Evolutionary conservation across 495 filamentous ascomycete genomes (phyloP), one percentile per base, ranked within the genome.

Genomic region (Cercophora samala): DNA sequence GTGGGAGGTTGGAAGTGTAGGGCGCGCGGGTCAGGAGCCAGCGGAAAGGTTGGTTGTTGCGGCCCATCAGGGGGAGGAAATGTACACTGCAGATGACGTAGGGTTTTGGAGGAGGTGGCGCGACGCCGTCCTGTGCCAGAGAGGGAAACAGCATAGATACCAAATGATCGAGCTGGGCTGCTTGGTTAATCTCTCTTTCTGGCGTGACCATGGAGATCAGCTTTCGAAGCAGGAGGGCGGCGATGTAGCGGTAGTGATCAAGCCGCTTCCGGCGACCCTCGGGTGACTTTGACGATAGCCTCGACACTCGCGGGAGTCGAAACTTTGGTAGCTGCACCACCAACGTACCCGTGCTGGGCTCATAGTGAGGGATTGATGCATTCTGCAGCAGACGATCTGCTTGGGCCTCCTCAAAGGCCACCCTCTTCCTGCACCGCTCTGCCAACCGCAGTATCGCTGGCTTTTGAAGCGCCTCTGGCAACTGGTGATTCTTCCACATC

Each of bases 391-490:
- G 67, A 21, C 73, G 68, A 53, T 74, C 59, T 21, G 74, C 76
- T 60, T 79, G 74, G 25, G 73, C 78, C 24, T 81, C 77, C 55
- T 77, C 73, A 1, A 60, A 64, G 2, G 72, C 69, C 1, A 70
- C 70, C 29, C 67, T 77, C 22, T 22, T 54, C 23, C 73, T 72
- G 63, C 79, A 79, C 22, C 81, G 77, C 46, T 72, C 69, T 1
- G 85, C 72, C 55, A 91, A 69, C 0, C 77, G 78, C 0, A 93
- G 75, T 37, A 97, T 84, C 5, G 89, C 85, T 1, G 82, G 78
- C 53, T 86, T 85, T 66, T 85, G 83, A 0, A 98, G 79, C 0
- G 93, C 93, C 8, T 75, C 75, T 0, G 94, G 94, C 15, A 98
- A 78, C 9, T 73, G 72, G 59, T 88, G 75, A 11, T 82, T 75